phyloP scores from a whole-genome alignment of 495 filamentous ascomycete genomes.

The Parathielavia appendiculata region DNA sequence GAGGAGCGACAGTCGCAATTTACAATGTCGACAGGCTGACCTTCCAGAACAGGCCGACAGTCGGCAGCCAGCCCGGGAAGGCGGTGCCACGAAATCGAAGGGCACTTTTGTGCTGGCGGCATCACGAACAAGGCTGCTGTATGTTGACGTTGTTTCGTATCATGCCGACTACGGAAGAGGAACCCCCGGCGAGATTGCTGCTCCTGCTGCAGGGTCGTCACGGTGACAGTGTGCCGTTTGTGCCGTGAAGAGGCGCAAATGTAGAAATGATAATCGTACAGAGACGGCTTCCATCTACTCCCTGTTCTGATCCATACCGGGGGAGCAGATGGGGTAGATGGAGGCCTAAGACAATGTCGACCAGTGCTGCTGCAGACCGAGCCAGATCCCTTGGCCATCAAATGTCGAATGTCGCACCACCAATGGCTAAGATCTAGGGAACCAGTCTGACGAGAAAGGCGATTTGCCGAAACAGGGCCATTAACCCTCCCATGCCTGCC shows the following conservation, averaged over 20 bases:
- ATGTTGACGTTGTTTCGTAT: slow-evolving; percentile 28
- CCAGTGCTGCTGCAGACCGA: slow-evolving; percentile 34
- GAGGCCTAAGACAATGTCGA: slow-evolving; percentile 30
- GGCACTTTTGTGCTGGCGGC: slow-evolving; percentile 6
- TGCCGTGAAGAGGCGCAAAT: slow-evolving; percentile 30
- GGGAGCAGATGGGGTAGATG: slow-evolving; percentile 22
- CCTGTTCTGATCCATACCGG: slow-evolving; percentile 30
- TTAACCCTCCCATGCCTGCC: slow-evolving; percentile 33
- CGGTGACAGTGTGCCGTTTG: slow-evolving; percentile 26
- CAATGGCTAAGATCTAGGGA: slow-evolving; percentile 31
- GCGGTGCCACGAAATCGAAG: slow-evolving; percentile 12
- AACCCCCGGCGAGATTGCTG: slow-evolving; percentile 25
- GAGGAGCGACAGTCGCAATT: slow-evolving; percentile 8
- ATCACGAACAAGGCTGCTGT: slow-evolving; percentile 27
- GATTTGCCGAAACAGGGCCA: slow-evolving; percentile 33
- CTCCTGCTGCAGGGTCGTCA: slow-evolving; percentile 31
- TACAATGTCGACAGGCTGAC: slow-evolving; percentile 4
- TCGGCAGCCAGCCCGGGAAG: slow-evolving; percentile 11
- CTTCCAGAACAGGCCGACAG: slow-evolving; percentile 11
- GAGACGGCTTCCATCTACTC: slow-evolving; percentile 31
- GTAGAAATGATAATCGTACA: slow-evolving; percentile 35
- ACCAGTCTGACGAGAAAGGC: slow-evolving; percentile 19
- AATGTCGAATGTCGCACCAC: slow-evolving; percentile 32
- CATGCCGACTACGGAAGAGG: slow-evolving; percentile 35
- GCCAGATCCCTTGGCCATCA: slow-evolving; percentile 27